Evolutionary conservation across 2,329 filamentous ascomycete species (phyloP), one percentile per base, ranked within the genome.

Genomic region (Cladosporium sp.): DNA sequence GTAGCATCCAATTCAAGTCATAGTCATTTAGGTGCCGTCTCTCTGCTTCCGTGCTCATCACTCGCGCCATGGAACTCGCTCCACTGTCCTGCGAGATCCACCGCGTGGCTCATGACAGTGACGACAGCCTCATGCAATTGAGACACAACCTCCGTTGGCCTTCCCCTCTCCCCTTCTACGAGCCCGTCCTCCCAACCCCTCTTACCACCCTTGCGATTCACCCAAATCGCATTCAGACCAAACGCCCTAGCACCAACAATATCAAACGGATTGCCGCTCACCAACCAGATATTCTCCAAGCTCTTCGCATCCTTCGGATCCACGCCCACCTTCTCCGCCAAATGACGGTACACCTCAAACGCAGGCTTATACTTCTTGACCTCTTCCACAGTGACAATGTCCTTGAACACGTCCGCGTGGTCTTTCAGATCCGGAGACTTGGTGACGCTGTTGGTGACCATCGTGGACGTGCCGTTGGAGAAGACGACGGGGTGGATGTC

Each of bases 181-280:
- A 91, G 77, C 11, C 77, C 78, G 78, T 93, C 90, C 67, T 83
- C 79, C 90, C 90, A 92, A 2, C 89, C 89, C 35, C 50, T 23
- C 21, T 46, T 40, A 10, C 76, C 80, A 0, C 85, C 84, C 16
- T 74, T 76, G 29, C 90, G 80, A 78, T 92, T 88, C 6, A 93
- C 84, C 87, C 88, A 92, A 14, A 83, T 86, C 28, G 87, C 84
- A 70, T 84, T 82, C 78, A 92, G 78, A 0, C 89, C 89, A 5
- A 83, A 81, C 1, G 81, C 81, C 67, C 81, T 82, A 0, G 89
- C 88, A 0, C 91, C 90, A 0, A 88, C 83, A 18, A 90, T 79
- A 74, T 93, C 90, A 73, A 93, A 93, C 2, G 90, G 87, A 73
- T 93, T 93, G 1, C 86, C 85, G 69, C 85, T 90, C 6, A 93